Evolutionary conservation across 1,139 yeast genomes (phyloP), one percentile per base, ranked within the genome.

Genomic region (Hansenula lynferdii): DNA sequence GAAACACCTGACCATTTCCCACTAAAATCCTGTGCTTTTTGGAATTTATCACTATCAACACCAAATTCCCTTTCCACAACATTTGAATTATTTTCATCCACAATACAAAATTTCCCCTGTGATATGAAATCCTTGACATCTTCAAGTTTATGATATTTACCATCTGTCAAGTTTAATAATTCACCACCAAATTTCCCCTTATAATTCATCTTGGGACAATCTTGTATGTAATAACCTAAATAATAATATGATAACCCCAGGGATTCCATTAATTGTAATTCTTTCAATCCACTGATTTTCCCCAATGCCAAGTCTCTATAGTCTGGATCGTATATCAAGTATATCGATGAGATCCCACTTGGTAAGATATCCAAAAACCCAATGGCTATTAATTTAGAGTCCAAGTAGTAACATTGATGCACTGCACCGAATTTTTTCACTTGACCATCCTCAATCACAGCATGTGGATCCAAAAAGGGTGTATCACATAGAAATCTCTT

Each of bases 281-380:
- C 97, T 28, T 85, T 61, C 24, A 87, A 52, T 0, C 87, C 94
- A 41, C 90, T 79, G 2, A 89, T 57, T 23, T 86, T 85, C 0
- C 97, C 97, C 28, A 89, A 60, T 0, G 89, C 82, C 45, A 82
- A 62, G 41, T 76, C 69, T 2, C 81, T 78, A 56, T 70, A 82
- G 43, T 79, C 90, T 0, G 95, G 95, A 54, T 89, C 94, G 86
- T 95, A 87, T 15, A 89, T 77, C 53, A 89, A 84, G 54, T 89
- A 90, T 1, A 90, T 92, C 0, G 95, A 81, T 0, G 96, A 86
- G 0, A 90, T 60, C 0, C 90, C 84, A 15, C 76, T 60, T 0
- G 96, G 96, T 28, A 90, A 58, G 25, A 89, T 65, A 57, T 90
- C 97, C 21, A 85, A 57, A 0, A 89, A 85, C 0, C 87, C 86